phyloP scores from a whole-genome alignment of 176 grass and related monocot species.

The Musa troglodytarum region DNA sequence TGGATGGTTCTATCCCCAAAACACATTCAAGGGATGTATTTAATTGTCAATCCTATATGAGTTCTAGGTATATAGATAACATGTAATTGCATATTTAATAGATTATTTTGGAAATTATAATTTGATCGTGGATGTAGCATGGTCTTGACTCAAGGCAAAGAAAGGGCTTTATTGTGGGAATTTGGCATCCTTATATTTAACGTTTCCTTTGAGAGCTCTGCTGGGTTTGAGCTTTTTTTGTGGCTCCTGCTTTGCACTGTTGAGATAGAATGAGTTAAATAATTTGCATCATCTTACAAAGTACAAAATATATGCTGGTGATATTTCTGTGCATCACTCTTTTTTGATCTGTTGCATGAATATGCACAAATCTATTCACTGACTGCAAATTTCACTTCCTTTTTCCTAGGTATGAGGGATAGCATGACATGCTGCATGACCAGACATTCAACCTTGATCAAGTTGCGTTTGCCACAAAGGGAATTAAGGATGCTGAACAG shows the following conservation, averaged over 20 bases:
- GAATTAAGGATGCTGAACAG: slow-evolving; percentile 85
- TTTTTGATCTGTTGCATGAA: background rate
- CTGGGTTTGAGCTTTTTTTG: background rate
- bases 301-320: background rate
- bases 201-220: background rate
- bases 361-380: background rate
- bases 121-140: too few relatives aligned
- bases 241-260: background rate
- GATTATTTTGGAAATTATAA: background rate
- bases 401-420: slow-evolving; percentile 71
- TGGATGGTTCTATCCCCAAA: background rate
- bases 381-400: background rate
- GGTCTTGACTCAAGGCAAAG: too few relatives aligned
- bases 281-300: background rate
- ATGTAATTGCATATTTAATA: background rate
- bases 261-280: background rate
- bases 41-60: too few relatives aligned
- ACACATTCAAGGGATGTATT: background rate
- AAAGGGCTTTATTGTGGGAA: too few relatives aligned
- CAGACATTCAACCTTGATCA: slow-evolving; percentile 94
- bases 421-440: slow-evolving; percentile 89
- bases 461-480: slow-evolving; percentile 75
- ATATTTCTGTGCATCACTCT: background rate
- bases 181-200: background rate
- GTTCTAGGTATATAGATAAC: background rate